These are phyloP conservation scores for Scenedesmus sp. DNA, from an alignment of 163 green algal species.

Conservation along the genomic window DNA sequence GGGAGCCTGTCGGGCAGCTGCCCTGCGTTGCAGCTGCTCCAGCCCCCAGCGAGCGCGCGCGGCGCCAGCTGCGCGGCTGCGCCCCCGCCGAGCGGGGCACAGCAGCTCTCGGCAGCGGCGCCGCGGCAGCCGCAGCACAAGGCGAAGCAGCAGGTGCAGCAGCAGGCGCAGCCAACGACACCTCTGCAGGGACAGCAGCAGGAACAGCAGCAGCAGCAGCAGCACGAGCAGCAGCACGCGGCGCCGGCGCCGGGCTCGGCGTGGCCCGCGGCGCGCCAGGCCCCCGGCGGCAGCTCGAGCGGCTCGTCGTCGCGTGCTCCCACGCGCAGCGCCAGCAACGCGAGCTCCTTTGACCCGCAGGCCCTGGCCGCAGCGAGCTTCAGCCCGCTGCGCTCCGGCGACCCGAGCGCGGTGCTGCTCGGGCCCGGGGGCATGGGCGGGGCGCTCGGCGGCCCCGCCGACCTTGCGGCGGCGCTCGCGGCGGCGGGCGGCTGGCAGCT, in stretches of 20 bases:
- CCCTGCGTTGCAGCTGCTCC: no score
- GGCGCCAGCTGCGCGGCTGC: no score
- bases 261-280: neutral
- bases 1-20: no score
- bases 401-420: neutral
- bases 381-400: neutral
- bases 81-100: no score
- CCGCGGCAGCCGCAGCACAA: no score
- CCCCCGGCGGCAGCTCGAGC: constrained; percentile 18
- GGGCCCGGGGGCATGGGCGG: neutral
- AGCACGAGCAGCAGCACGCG: neutral
- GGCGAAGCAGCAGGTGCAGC: no score
- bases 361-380: neutral
- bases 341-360: neutral
- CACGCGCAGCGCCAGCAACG: neutral
- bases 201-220: constrained; percentile 29
- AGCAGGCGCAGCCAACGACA: no score
- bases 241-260: neutral
- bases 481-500: constrained; percentile 11
- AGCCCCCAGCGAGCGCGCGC: no score
- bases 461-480: neutral
- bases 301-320: neutral
- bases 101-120: no score
- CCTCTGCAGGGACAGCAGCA: neutral
- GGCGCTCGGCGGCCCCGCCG: neutral